Evolutionary conservation across 176 grass and related monocot genomes (phyloP).

Genomic region (Rhynchospora pubera): DNA sequence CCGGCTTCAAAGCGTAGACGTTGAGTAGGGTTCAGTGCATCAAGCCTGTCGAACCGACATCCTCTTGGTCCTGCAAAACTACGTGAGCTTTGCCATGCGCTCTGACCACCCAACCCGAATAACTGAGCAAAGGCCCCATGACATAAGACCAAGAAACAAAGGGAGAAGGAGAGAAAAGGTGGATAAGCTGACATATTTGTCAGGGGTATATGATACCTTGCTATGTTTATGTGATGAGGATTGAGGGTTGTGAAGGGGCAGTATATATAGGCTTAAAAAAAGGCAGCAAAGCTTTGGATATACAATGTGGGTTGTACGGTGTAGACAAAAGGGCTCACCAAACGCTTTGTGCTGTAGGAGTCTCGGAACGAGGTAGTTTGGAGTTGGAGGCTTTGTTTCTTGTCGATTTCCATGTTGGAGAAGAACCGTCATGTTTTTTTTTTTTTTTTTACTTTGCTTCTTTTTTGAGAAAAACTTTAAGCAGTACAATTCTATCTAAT

Average conservation of each 20-base stretch:
- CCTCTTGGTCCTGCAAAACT: neutral
- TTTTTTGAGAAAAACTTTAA: neutral
- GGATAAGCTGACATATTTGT: neutral
- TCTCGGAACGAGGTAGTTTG: neutral
- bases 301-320: neutral
- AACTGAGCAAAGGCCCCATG: slow-evolving; percentile 10
- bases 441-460: neutral
- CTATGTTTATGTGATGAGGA: neutral
- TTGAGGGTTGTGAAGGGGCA: neutral
- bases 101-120: too few relatives aligned
- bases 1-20: slow-evolving; percentile 23
- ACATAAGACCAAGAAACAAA: neutral
- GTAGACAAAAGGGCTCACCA: neutral
- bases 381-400: neutral
- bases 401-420: neutral
- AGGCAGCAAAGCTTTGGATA: neutral
- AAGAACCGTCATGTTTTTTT: neutral
- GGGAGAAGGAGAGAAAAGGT: neutral
- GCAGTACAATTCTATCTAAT: too few relatives aligned
- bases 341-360: neutral
- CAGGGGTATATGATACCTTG: neutral
- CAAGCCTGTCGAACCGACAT: slow-evolving; percentile 30
- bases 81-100: too few relatives aligned
- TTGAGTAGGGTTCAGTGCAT: slow-evolving; percentile 19
- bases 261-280: neutral